These are phyloP conservation scores for Globisporangium recalcitrans DNA, from an alignment of 352 stramenopile species.

Conservation along the genomic window DNA sequence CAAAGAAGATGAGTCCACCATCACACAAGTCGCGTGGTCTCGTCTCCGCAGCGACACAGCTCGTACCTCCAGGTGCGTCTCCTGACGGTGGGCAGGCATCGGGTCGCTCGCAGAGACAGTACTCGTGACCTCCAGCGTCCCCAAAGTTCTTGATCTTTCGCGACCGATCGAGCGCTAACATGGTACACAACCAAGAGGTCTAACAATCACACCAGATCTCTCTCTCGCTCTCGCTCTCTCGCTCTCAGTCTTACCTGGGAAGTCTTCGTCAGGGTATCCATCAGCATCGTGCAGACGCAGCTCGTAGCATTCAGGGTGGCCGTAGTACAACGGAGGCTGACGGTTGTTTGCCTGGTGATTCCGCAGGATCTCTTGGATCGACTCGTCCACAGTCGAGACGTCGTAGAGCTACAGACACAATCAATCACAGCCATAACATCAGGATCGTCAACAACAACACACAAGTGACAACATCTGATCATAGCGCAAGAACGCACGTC, in stretches of 20 bases:
- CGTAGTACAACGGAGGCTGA: slow-evolving; percentile 77
- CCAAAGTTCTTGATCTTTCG: slow-evolving; percentile 90
- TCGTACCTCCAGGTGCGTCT: slow-evolving; percentile 39
- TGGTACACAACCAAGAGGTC: not conserved
- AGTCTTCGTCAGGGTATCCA: slow-evolving; percentile 83
- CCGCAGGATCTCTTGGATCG: slow-evolving; percentile 78
- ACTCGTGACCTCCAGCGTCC: slow-evolving; percentile 82
- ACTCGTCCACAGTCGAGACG: slow-evolving; percentile 82
- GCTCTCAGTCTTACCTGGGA: slow-evolving; percentile 51
- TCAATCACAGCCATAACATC: not conserved
- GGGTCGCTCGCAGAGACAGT: slow-evolving; percentile 81
- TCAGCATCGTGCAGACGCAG: slow-evolving; percentile 79
- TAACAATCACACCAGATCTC: no score
- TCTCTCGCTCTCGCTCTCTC: no score
- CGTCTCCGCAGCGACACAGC: no score
- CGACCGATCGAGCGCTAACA: slow-evolving; percentile 68
- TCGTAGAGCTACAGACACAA: slow-evolving; percentile 63
- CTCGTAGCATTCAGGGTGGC: slow-evolving; percentile 84
- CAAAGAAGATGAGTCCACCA: not conserved
- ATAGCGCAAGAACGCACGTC: slow-evolving; percentile 37
- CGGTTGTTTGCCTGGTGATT: slow-evolving; percentile 58
- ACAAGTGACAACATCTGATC: not conserved
- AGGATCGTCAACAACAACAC: not conserved
- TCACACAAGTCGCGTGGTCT: not conserved
- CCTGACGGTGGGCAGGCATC: slow-evolving; percentile 75